These are phyloP conservation scores for Dissoconium aciculare DNA, from an alignment of 2,329 filamentous ascomycete species.

Conservation along the genomic window DNA sequence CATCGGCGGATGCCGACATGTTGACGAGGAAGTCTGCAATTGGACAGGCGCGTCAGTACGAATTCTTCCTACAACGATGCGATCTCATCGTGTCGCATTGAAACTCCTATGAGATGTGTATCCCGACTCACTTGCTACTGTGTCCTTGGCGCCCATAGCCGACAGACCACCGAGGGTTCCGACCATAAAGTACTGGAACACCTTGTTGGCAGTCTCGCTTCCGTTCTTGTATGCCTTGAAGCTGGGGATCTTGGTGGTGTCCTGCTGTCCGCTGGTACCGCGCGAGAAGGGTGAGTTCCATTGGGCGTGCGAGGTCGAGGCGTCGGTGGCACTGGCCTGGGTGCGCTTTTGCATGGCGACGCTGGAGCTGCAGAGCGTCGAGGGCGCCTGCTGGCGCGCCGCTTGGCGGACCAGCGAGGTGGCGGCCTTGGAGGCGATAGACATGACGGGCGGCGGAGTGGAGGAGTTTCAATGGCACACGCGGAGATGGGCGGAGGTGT, in stretches of 20 bases:
- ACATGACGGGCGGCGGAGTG: slow-evolving; percentile 26
- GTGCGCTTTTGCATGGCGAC: slow-evolving; percentile 29
- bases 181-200: slow-evolving; percentile 98
- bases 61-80: too few species aligned
- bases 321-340: slow-evolving; percentile 23
- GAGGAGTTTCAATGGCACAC: slow-evolving; percentile 13
- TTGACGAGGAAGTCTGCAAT: slow-evolving; percentile 93
- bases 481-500: slow-evolving; percentile 3
- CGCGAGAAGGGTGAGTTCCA: slow-evolving; percentile 43
- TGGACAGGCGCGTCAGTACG: too few species aligned
- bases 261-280: slow-evolving; percentile 22
- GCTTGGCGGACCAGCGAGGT: slow-evolving; percentile 34
- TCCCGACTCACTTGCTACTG: slow-evolving; percentile 90
- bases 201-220: slow-evolving; percentile 57
- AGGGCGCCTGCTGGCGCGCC: slow-evolving; percentile 33
- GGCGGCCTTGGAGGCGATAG: slow-evolving; percentile 33
- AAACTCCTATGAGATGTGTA: too few species aligned
- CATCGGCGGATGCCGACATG: slow-evolving; percentile 98
- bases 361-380: slow-evolving; percentile 30
- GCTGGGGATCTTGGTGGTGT: slow-evolving; percentile 63
- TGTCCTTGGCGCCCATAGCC: slow-evolving; percentile 91
- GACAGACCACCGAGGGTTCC: slow-evolving; percentile 84
- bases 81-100: too few species aligned
- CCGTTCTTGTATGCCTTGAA: slow-evolving; percentile 74
- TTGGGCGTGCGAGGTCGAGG: slow-evolving; percentile 27